phyloP scores from a whole-genome alignment of 371 early-diverging fungal genomes.

The Massospora cicadina region DNA sequence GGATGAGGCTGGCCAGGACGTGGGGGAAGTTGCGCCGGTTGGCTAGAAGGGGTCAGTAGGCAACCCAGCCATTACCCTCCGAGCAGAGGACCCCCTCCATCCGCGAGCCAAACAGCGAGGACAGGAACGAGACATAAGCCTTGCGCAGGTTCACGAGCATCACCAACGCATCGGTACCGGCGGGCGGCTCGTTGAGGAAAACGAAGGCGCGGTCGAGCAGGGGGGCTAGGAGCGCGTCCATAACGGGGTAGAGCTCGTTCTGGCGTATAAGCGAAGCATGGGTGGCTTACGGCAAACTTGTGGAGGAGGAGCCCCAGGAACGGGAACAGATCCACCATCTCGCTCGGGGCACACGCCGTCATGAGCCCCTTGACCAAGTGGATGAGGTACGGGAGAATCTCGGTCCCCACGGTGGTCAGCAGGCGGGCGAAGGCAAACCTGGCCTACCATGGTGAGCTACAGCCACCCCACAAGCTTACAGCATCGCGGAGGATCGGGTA shows the following conservation, averaged over 20 bases:
- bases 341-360: constrained; percentile 50
- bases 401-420: constrained; percentile 68
- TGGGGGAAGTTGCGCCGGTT: constrained; percentile 51
- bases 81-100: constrained; percentile 58
- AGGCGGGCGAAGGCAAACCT: constrained; percentile 74
- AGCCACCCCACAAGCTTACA: constrained; percentile 17
- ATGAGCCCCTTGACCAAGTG: constrained; percentile 61
- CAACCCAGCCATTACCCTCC: constrained; percentile 27
- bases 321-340: constrained; percentile 71
- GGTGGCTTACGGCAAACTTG: constrained; percentile 57
- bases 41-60: constrained; percentile 16
- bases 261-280: constrained; percentile 12
- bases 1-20: constrained; percentile 58
- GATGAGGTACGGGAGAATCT: constrained; percentile 61
- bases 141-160: constrained; percentile 55
- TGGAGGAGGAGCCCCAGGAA: constrained; percentile 67
- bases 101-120: constrained; percentile 61
- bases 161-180: constrained; percentile 79
- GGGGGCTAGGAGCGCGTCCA: constrained; percentile 61
- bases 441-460: constrained; percentile 20
- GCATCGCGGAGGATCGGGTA: constrained; percentile 65
- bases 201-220: constrained; percentile 65
- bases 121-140: constrained; percentile 64
- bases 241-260: constrained; percentile 29
- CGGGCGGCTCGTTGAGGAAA: constrained; percentile 58